Conservation (phyloP, 257 asterid genomes). For the Solanum medicagineum region DNA sequence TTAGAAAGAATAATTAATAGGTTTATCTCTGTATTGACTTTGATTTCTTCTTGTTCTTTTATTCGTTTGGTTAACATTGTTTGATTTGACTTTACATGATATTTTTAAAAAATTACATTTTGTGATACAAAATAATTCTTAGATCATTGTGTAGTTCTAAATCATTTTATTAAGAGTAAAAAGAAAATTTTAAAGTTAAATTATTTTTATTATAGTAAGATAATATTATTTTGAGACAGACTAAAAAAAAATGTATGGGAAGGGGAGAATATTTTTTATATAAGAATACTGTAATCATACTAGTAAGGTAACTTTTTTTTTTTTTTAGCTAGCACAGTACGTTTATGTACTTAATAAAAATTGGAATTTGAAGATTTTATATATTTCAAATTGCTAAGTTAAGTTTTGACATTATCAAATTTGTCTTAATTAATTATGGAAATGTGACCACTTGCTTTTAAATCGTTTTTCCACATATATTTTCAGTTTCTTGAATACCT, state of each 20-base stretch:
- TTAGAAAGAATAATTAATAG: neutral
- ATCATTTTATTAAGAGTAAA: no score
- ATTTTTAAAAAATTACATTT: no score
- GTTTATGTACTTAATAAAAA: neutral
- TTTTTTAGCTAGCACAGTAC: neutral
- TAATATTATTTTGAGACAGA: no score
- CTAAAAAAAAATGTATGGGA: no score
- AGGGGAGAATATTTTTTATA: neutral
- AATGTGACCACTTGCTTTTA: neutral
- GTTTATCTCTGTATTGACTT: neutral
- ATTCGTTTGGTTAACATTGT: no score
- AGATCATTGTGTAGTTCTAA: no score
- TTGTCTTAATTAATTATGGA: neutral
- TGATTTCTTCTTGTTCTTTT: neutral
- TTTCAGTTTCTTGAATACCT: neutral
- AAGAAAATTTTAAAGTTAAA: no score
- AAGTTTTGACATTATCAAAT: neutral
- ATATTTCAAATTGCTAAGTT: neutral
- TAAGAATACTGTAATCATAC: neutral
- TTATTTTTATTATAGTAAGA: no score
- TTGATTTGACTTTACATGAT: no score
- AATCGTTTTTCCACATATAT: neutral
- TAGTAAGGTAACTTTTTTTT: neutral
- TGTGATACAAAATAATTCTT: no score
- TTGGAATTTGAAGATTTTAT: neutral